Percentiles rank a stretch among this genome's conserved stretches.
phyloP scores from a whole-genome alignment of 2,329 filamentous ascomycete species.

The Claviceps spartinae region DNA sequence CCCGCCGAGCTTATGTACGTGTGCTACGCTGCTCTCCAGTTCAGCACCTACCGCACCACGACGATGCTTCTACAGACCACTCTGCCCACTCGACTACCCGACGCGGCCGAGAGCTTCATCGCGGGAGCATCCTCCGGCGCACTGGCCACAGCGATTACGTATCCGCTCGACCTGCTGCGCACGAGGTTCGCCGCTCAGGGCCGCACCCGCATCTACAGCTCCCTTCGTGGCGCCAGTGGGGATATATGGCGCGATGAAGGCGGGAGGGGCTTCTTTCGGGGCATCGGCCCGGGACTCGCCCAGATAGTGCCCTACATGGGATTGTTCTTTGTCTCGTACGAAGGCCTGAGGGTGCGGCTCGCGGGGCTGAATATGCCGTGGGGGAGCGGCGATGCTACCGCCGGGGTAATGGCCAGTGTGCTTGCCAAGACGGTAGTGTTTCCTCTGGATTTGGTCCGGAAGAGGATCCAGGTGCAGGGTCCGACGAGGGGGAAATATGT shows the following conservation, averaged over 20 bases:
- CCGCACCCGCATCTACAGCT: slow-evolving; percentile 60
- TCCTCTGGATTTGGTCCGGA: slow-evolving; percentile 82
- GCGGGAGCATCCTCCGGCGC: slow-evolving; percentile 74
- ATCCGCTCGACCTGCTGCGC: slow-evolving; percentile 83
- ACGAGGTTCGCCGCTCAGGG: slow-evolving; percentile 97
- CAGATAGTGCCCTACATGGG: slow-evolving; percentile 97
- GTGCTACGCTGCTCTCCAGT: slow-evolving; percentile 79
- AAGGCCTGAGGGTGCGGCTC: slow-evolving; percentile 53
- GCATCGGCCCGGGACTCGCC: slow-evolving; percentile 63
- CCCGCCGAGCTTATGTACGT: slow-evolving; percentile 92
- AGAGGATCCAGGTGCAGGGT: slow-evolving; percentile 89
- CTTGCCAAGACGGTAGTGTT: slow-evolving; percentile 83
- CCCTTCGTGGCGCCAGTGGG: slow-evolving; percentile 51
- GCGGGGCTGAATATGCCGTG: slow-evolving; percentile 44
- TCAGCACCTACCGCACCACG: slow-evolving; percentile 69
- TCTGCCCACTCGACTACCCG: slow-evolving; percentile 36
- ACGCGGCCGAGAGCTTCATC: slow-evolving; percentile 64
- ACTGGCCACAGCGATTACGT: slow-evolving; percentile 68
- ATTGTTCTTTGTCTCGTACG: slow-evolving; percentile 84
- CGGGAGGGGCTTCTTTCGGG: slow-evolving; percentile 69
- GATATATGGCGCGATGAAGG: slow-evolving; percentile 71
- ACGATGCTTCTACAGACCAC: slow-evolving; percentile 51
- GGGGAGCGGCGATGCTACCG: slow-evolving; percentile 69
- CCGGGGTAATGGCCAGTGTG: slow-evolving; percentile 68
- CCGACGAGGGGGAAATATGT: slow-evolving; percentile 69